Percentiles rank a stretch among this genome's conserved stretches.
Evolutionary conservation across 139 green algal genomes (phyloP).

Genomic region (Micromonas commoda): DNA sequence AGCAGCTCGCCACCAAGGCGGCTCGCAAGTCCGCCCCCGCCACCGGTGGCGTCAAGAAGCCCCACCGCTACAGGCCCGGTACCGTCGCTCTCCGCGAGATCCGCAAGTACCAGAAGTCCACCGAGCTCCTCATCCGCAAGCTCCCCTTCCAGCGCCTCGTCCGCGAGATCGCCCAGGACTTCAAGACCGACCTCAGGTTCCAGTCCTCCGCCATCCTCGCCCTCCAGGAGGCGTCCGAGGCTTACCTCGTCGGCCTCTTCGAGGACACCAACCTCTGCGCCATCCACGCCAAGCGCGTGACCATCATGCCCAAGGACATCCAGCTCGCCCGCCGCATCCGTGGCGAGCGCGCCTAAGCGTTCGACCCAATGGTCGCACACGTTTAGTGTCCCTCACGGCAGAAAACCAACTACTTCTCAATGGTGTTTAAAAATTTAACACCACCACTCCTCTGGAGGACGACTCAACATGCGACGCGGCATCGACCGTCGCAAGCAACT

Average conservation of each 20-base stretch:
- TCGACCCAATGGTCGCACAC: too few relatives aligned
- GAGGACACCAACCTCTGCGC: constrained; percentile 96
- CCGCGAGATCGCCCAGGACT: constrained; percentile 49
- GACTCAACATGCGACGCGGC: background rate
- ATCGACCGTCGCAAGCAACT: too few relatives aligned
- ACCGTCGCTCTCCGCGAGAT: constrained; percentile 41
- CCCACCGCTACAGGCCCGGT: constrained; percentile 58
- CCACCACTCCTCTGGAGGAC: background rate
- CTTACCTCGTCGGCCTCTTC: constrained; percentile 95
- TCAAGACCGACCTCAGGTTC: constrained; percentile 44
- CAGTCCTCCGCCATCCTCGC: constrained; percentile 73
- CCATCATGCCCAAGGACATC: constrained; percentile 95
- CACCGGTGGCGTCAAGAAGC: constrained; percentile 84
- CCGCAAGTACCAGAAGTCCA: constrained; percentile 51
- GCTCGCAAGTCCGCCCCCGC: constrained; percentile 78
- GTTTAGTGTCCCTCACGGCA: too few relatives aligned
- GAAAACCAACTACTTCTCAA: too few relatives aligned
- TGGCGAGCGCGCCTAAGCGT: constrained; percentile 66
- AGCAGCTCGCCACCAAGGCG: constrained; percentile 83
- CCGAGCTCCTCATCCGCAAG: constrained; percentile 57
- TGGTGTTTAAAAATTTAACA: background rate
- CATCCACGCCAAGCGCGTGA: constrained; percentile 95
- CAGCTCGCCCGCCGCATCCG: constrained; percentile 84
- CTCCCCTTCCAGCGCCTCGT: constrained; percentile 72
- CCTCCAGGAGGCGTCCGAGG: constrained; percentile 93